Percentiles rank a stretch among this genome's conserved stretches.
Evolutionary conservation across 2,329 filamentous ascomycete species (phyloP).

Genomic region (Chrysoporthe cubensis): DNA sequence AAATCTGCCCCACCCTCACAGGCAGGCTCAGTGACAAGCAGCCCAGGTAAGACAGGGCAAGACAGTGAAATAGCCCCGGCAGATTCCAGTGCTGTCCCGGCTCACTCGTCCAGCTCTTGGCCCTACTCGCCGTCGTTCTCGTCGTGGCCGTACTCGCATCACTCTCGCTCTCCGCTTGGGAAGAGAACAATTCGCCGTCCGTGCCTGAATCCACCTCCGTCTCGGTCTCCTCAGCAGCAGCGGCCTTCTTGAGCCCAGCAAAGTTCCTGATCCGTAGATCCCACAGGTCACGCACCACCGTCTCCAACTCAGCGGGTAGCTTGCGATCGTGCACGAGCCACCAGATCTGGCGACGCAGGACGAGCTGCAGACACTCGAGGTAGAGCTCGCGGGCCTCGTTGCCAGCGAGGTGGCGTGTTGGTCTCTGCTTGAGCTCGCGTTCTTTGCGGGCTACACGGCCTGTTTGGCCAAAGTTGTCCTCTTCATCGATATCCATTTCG

Average conservation of each 20-base stretch:
- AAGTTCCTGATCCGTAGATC: slow-evolving; percentile 65
- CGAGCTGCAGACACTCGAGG: slow-evolving; percentile 80
- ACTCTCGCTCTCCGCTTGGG: slow-evolving; percentile 52
- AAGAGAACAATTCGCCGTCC: slow-evolving; percentile 59
- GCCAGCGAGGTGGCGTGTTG: slow-evolving; percentile 63
- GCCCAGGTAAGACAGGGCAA: slow-evolving; percentile 81
- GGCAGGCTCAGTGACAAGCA: slow-evolving; percentile 76
- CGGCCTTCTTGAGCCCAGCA: slow-evolving; percentile 53
- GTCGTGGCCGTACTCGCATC: slow-evolving; percentile 34
- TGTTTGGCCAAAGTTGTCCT: slow-evolving; percentile 68
- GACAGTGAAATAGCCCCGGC: slow-evolving; percentile 73
- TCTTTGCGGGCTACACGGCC: slow-evolving; percentile 60
- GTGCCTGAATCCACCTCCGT: slow-evolving; percentile 36
- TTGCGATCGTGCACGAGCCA: slow-evolving; percentile 71
- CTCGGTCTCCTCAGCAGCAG: slow-evolving; percentile 35
- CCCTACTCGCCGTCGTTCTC: slow-evolving; percentile 39
- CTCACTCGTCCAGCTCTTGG: slow-evolving; percentile 50
- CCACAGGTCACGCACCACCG: slow-evolving; percentile 84
- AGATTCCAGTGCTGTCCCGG: slow-evolving; percentile 54
- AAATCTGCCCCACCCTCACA: slow-evolving; percentile 73
- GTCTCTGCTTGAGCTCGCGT: slow-evolving; percentile 59
- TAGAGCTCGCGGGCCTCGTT: slow-evolving; percentile 75
- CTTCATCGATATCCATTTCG: slow-evolving; percentile 63
- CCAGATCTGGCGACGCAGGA: slow-evolving; percentile 79
- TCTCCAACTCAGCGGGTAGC: slow-evolving; percentile 75